These are phyloP conservation scores for Smittium culicis DNA, from an alignment of 371 early-diverging fungal species.

Conservation along the genomic window DNA sequence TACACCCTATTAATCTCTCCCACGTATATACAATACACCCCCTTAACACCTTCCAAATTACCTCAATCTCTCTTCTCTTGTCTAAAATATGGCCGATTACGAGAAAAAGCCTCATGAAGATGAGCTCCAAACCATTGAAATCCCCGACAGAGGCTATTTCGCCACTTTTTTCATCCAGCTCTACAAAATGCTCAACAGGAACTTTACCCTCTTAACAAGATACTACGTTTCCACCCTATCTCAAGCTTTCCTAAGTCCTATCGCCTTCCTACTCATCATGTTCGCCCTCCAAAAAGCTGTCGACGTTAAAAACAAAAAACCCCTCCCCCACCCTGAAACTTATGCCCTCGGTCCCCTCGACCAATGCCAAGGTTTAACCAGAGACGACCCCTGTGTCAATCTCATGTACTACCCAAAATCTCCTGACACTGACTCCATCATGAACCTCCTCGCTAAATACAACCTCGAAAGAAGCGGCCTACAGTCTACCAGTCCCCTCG, in stretches of 20 bases:
- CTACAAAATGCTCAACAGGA: slow-evolving; percentile 5
- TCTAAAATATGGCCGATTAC: no score
- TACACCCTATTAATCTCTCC: no score
- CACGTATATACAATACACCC: no score
- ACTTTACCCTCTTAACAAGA: slow-evolving; percentile 4
- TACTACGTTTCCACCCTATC: slow-evolving; percentile 6
- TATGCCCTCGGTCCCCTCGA: slow-evolving; percentile 8
- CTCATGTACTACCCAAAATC: slow-evolving; percentile 8
- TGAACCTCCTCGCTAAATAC: background rate
- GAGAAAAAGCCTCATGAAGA: no score
- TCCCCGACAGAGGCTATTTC: background rate
- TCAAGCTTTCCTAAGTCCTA: slow-evolving; percentile 7
- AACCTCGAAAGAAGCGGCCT: slow-evolving; percentile 7
- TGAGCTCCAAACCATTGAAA: background rate
- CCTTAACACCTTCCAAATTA: no score
- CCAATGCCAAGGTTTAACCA: background rate
- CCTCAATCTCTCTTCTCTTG: no score
- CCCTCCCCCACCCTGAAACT: slow-evolving; percentile 7
- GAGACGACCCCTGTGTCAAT: slow-evolving; percentile 4
- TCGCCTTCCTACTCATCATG: slow-evolving; percentile 5
- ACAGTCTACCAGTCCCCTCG: background rate
- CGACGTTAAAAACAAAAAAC: background rate
- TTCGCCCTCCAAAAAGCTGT: slow-evolving; percentile 1
- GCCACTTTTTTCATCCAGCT: slow-evolving; percentile 5
- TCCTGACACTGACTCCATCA: slow-evolving; percentile 4